Evolutionary conservation across 2,329 filamentous ascomycete species (phyloP).

Genomic region (Microdochium trichocladiopsis): DNA sequence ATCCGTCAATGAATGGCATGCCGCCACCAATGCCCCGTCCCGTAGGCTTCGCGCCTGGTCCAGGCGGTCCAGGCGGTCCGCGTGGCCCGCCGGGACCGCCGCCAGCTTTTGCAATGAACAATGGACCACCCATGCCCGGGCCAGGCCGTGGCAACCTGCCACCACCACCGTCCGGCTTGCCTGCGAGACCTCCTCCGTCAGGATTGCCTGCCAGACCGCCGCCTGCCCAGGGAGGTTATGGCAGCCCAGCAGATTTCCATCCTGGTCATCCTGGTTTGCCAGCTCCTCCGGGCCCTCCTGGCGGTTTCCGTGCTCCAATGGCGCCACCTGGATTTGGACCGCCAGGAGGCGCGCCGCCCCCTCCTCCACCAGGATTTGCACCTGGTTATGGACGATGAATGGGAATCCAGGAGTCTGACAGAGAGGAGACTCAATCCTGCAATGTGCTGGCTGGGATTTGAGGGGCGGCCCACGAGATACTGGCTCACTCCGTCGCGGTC

Average conservation of each 20-base stretch:
- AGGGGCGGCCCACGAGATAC: too few species aligned
- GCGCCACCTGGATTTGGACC: slow-evolving; percentile 36
- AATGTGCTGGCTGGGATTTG: too few species aligned
- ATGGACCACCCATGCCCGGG: slow-evolving; percentile 22
- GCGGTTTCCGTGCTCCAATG: slow-evolving; percentile 34
- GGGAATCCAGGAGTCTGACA: too few species aligned
- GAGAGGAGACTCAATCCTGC: too few species aligned
- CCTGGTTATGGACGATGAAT: slow-evolving; percentile 5
- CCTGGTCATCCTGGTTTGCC: slow-evolving; percentile 28
- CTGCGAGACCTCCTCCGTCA: slow-evolving; percentile 59
- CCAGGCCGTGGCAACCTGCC: slow-evolving; percentile 36
- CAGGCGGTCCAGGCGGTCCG: slow-evolving; percentile 13
- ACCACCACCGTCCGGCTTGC: slow-evolving; percentile 49
- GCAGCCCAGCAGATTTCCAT: slow-evolving; percentile 51
- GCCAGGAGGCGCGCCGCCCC: slow-evolving; percentile 14
- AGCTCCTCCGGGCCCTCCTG: slow-evolving; percentile 26
- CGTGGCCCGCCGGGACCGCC: slow-evolving; percentile 17
- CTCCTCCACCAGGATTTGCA: slow-evolving; percentile 5
- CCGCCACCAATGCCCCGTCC: slow-evolving; percentile 29
- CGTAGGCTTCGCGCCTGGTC: slow-evolving; percentile 21
- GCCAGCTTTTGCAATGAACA: slow-evolving; percentile 28
- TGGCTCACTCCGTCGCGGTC: too few species aligned
- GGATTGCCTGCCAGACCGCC: slow-evolving; percentile 59
- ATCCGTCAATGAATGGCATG: slow-evolving; percentile 12
- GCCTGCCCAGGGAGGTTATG: slow-evolving; percentile 59